Evolutionary conservation across 306 rosid genomes (phyloP).

Genomic region (Hylodesmum podocarpum): DNA sequence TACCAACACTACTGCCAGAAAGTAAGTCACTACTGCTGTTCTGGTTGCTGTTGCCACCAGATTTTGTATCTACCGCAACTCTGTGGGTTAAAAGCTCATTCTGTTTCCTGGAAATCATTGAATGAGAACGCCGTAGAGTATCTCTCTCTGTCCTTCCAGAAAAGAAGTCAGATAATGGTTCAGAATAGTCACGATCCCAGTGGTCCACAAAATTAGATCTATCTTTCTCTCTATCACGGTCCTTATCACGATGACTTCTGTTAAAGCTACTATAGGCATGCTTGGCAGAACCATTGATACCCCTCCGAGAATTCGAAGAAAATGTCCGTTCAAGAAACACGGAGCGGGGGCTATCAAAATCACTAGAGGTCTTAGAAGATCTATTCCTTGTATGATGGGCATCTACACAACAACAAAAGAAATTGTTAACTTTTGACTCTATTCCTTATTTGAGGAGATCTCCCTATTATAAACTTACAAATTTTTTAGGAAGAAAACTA

Average conservation of each 20-base stretch:
- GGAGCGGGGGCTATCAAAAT: conserved; percentile 77
- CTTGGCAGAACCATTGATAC: conserved; percentile 84
- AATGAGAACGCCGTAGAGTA: conserved; percentile 72
- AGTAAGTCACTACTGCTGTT: conserved; percentile 58
- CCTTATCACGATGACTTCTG: conserved; percentile 93
- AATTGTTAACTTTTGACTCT: not conserved
- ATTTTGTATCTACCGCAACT: conserved; percentile 54
- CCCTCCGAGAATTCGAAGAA: conserved; percentile 78
- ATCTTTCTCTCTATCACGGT: conserved; percentile 94
- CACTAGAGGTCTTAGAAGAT: conserved; percentile 57
- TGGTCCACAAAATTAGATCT: conserved; percentile 60
- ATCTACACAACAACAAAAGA: conserved; percentile 51
- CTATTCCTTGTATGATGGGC: conserved; percentile 66
- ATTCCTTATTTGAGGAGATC: not conserved
- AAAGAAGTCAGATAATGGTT: conserved; percentile 64
- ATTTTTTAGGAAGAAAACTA: not conserved
- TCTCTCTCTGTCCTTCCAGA: conserved; percentile 79
- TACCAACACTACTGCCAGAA: conserved; percentile 56
- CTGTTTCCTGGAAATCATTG: conserved; percentile 81
- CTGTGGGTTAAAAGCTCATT: conserved; percentile 56
- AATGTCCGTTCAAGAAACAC: conserved; percentile 78
- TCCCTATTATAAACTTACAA: not conserved
- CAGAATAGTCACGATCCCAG: conserved; percentile 80
- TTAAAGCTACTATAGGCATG: conserved; percentile 94
- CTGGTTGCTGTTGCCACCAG: conserved; percentile 46